Conservation (phyloP, 2,329 filamentous ascomycete species). For the Cytospora mali region DNA sequence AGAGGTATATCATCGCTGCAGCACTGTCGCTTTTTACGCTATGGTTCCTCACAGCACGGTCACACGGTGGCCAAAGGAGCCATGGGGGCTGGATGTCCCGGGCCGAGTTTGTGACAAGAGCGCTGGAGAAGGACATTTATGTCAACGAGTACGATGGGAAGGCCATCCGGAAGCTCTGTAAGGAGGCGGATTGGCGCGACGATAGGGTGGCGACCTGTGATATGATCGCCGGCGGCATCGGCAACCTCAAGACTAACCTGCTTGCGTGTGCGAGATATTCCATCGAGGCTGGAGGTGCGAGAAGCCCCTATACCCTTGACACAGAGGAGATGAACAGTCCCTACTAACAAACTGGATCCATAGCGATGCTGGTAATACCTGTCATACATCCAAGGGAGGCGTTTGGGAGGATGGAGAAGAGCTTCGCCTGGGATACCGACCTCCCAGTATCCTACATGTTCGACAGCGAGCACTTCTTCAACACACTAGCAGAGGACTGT, state of each 20-base stretch:
- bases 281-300: slow-evolving; percentile 24
- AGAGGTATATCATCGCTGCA: neutral
- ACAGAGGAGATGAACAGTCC: neutral
- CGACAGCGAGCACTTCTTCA: slow-evolving; percentile 26
- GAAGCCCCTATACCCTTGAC: rapidly evolving
- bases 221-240: slow-evolving; percentile 25
- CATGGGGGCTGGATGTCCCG: slow-evolving; percentile 13
- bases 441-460: slow-evolving; percentile 24
- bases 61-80: neutral
- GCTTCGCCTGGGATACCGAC: slow-evolving; percentile 24
- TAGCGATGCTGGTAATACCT: slow-evolving; percentile 22
- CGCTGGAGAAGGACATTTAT: slow-evolving; percentile 23
- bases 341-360: neutral
- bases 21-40: neutral
- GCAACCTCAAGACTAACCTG: slow-evolving; percentile 26
- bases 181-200: slow-evolving; percentile 23
- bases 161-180: slow-evolving; percentile 20
- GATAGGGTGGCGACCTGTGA: slow-evolving; percentile 23
- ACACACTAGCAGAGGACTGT: slow-evolving; percentile 23
- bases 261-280: slow-evolving; percentile 21
- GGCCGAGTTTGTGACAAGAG: slow-evolving; percentile 19
- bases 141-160: slow-evolving; percentile 15
- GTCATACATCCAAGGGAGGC: slow-evolving; percentile 18
- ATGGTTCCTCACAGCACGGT: slow-evolving; percentile 6
- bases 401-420: slow-evolving; percentile 22